These are phyloP conservation scores for Ophiognomonia clavigignenti-juglandacearum DNA, from an alignment of 2,329 filamentous ascomycete genomes.

Conservation along the genomic window DNA sequence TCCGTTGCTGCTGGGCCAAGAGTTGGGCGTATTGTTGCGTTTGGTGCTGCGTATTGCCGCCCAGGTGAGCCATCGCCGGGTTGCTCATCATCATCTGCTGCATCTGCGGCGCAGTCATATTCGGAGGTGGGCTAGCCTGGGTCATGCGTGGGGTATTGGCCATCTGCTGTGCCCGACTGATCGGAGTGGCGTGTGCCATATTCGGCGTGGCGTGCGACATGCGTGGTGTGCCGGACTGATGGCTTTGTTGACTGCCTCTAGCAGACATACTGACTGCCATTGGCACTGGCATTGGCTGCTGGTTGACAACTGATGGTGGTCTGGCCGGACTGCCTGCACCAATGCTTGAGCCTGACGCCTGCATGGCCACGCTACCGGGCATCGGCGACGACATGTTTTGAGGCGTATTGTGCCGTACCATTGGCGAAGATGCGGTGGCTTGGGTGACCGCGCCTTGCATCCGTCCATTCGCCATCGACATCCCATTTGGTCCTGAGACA, in stretches of 20 bases:
- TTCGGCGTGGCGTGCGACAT: conserved; percentile 59
- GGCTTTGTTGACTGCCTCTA: conserved; percentile 62
- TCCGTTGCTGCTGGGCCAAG: conserved; percentile 25
- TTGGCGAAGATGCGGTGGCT: conserved; percentile 63
- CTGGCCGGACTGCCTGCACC: conserved; percentile 59
- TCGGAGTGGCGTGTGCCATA: conserved; percentile 55
- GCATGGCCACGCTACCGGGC: conserved; percentile 59
- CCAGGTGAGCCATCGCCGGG: conserved; percentile 35
- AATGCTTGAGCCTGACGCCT: conserved; percentile 62
- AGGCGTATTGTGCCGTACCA: conserved; percentile 58
- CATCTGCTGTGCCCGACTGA: conserved; percentile 42
- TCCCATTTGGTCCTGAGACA: conserved; percentile 23
- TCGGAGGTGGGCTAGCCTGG: conserved; percentile 57
- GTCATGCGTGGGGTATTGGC: conserved; percentile 56
- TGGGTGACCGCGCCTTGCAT: conserved; percentile 56
- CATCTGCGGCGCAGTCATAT: conserved; percentile 55
- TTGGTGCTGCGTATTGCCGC: conserved; percentile 36
- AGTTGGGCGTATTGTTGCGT: conserved; percentile 32
- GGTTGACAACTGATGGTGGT: conserved; percentile 60
- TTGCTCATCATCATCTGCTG: conserved; percentile 50
- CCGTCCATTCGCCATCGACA: conserved; percentile 36
- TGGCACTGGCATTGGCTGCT: conserved; percentile 50
- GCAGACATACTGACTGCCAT: conserved; percentile 61
- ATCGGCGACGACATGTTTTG: conserved; percentile 63
- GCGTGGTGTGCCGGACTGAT: conserved; percentile 57